phyloP scores from a whole-genome alignment of 331 rosid genomes.

The Rosa hybrid region DNA sequence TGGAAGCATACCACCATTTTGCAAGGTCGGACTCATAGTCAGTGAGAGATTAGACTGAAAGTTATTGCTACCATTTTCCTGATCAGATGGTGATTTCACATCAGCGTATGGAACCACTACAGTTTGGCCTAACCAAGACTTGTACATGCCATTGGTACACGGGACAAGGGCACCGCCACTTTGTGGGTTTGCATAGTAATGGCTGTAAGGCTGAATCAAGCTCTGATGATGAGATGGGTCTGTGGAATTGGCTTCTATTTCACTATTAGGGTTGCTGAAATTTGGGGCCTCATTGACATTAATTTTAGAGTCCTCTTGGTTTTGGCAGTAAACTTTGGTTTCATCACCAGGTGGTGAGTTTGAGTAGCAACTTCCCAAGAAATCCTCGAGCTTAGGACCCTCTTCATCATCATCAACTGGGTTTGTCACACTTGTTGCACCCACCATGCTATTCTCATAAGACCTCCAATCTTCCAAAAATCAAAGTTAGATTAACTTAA shows the following conservation, averaged over 20 bases:
- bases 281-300: conserved; percentile 57
- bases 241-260: conserved; percentile 40
- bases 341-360: conserved; percentile 51
- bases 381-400: conserved; percentile 93
- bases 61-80: conserved; percentile 28
- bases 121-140: conserved; percentile 71
- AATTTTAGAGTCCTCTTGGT: conserved; percentile 45
- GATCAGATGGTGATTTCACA: conserved; percentile 35
- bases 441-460: conserved; percentile 57
- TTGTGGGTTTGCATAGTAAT: conserved; percentile 43
- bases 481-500: not conserved
- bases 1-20: conserved; percentile 41
- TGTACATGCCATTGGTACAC: conserved; percentile 46
- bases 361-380: conserved; percentile 85
- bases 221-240: conserved; percentile 31
- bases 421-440: conserved; percentile 45
- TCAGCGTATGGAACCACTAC: conserved; percentile 37
- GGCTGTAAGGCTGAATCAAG: conserved; percentile 39
- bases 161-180: conserved; percentile 31
- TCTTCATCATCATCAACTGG: conserved; percentile 43
- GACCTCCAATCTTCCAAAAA: conserved; percentile 59
- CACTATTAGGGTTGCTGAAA: conserved; percentile 38
- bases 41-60: conserved; percentile 63
- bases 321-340: conserved; percentile 53
- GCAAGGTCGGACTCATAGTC: conserved; percentile 70